Conservation (phyloP, 805 yeast genomes). For the Saccharomyces jurei region DNA sequence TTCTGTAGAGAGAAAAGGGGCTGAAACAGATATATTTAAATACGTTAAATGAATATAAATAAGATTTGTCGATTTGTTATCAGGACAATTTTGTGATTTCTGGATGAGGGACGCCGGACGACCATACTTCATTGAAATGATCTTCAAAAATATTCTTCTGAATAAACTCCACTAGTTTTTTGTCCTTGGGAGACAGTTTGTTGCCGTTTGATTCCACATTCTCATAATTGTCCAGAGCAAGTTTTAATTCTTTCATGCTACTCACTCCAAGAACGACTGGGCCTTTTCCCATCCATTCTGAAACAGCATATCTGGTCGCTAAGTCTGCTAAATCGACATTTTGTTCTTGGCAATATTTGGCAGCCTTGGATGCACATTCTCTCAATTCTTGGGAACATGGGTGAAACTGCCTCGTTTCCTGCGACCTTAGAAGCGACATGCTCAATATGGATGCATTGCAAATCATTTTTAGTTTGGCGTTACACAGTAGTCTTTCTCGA, state of each 20-base stretch:
- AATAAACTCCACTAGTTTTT: slow-evolving; percentile 35
- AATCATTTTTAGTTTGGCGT: slow-evolving; percentile 50
- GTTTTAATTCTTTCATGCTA: slow-evolving; percentile 49
- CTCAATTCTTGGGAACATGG: slow-evolving; percentile 63
- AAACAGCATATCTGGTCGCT: slow-evolving; percentile 68
- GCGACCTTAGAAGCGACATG: slow-evolving; percentile 75
- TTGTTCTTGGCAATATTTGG: slow-evolving; percentile 37
- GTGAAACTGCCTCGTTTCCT: slow-evolving; percentile 64
- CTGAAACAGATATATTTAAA: background rate
- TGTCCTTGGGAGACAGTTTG: slow-evolving; percentile 37
- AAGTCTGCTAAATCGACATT: slow-evolving; percentile 68
- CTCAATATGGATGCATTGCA: slow-evolving; percentile 79
- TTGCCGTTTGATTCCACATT: slow-evolving; percentile 31
- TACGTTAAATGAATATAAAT: background rate
- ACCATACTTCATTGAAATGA: slow-evolving; percentile 63
- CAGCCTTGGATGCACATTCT: slow-evolving; percentile 36
- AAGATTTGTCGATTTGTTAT: background rate
- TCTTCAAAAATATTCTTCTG: slow-evolving; percentile 39
- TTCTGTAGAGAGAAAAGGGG: background rate
- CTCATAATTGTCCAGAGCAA: slow-evolving; percentile 54
- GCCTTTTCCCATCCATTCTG: slow-evolving; percentile 47
- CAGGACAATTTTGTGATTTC: background rate
- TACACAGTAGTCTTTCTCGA: slow-evolving; percentile 40
- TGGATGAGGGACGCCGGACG: slow-evolving; percentile 33
- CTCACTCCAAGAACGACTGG: slow-evolving; percentile 76